phyloP scores from a whole-genome alignment of 352 stramenopile genomes.

The Phytopythium boreale region DNA sequence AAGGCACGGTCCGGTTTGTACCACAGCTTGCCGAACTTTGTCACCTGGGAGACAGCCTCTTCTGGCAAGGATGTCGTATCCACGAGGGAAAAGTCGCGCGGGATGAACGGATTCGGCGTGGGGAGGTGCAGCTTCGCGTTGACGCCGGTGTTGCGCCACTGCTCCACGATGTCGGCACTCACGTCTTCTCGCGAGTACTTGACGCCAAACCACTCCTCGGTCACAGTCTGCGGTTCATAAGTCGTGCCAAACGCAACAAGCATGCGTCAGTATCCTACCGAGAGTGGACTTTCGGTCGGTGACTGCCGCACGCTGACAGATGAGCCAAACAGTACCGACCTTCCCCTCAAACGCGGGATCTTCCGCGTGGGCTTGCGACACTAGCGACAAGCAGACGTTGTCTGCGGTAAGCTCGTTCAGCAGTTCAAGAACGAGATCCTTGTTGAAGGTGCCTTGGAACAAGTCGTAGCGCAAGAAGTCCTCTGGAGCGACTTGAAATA shows the following conservation, averaged over 20 bases:
- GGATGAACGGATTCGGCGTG: conserved; percentile 68
- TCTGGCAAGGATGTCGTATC: conserved; percentile 14
- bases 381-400: conserved; percentile 51
- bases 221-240: conserved; percentile 13
- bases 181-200: conserved; percentile 54
- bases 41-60: conserved; percentile 32
- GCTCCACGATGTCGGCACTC: conserved; percentile 17
- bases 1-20: conserved; percentile 65
- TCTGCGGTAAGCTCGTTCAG: conserved; percentile 42
- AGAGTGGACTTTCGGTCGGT: not conserved
- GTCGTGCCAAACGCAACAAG: not conserved
- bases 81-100: conserved; percentile 61
- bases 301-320: not conserved
- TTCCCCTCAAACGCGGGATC: conserved; percentile 31
- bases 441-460: conserved; percentile 52
- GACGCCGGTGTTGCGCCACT: conserved; percentile 32
- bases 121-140: conserved; percentile 56
- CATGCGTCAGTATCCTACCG: not conserved
- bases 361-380: conserved; percentile 40
- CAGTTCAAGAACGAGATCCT: conserved; percentile 33
- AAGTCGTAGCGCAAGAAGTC: conserved; percentile 68
- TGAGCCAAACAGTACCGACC: conserved; percentile 11
- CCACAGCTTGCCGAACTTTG: conserved; percentile 52
- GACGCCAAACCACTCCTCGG: conserved; percentile 67
- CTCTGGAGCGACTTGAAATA: conserved; percentile 47